Evolutionary conservation across 441 rosid genomes (phyloP).

Genomic region (Metrosideros polymorpha): DNA sequence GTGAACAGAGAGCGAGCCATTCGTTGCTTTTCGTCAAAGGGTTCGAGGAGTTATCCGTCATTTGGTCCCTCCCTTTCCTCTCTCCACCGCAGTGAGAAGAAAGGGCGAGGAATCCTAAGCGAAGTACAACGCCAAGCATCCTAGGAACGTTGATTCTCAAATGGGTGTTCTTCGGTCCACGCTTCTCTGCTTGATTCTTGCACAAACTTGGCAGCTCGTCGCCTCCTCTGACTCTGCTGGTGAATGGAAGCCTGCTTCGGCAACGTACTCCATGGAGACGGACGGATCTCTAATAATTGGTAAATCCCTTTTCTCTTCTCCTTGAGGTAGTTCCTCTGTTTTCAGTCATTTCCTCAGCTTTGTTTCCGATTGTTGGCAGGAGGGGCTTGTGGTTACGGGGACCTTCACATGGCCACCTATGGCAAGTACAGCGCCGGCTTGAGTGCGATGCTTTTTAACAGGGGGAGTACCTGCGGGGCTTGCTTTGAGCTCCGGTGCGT

Average conservation of each 20-base stretch:
- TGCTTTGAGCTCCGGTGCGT: constrained; percentile 86
- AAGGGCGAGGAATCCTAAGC: not conserved
- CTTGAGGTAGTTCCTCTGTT: not conserved
- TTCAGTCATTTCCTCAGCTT: not conserved
- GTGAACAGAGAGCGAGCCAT: constrained; percentile 8
- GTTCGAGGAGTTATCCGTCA: constrained; percentile 15
- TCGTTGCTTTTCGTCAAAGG: not conserved
- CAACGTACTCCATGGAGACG: constrained; percentile 53
- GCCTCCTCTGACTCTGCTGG: constrained; percentile 25
- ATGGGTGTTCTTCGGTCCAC: constrained; percentile 27
- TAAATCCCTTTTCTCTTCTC: constrained; percentile 13
- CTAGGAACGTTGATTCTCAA: constrained; percentile 1
- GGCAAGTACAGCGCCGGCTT: constrained; percentile 71
- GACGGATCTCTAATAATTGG: constrained; percentile 57
- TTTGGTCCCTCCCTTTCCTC: not conserved
- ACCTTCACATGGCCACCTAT: constrained; percentile 56
- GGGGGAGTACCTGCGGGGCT: constrained; percentile 82
- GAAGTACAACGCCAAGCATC: constrained; percentile 2
- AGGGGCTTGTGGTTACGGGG: constrained; percentile 94
- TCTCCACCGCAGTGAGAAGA: not conserved
- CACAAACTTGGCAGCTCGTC: constrained; percentile 14
- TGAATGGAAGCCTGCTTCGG: constrained; percentile 71
- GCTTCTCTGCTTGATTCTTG: constrained; percentile 27
- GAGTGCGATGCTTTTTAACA: constrained; percentile 66
- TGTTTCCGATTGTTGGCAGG: constrained; percentile 24